phyloP scores from a whole-genome alignment of 1,284 basidiomycete species.

The Cryptococcus sp. region DNA sequence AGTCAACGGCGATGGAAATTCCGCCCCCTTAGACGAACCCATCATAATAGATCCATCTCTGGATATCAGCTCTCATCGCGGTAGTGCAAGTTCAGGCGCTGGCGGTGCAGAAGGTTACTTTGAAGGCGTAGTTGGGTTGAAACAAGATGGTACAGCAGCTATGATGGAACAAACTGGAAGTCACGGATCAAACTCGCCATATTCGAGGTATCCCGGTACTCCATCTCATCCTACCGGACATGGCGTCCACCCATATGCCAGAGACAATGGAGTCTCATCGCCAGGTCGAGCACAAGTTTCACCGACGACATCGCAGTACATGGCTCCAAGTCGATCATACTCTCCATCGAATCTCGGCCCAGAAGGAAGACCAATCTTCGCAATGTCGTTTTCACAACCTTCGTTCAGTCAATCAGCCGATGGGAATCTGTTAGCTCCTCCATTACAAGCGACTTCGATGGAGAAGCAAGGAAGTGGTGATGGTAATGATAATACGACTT shows the following conservation, averaged over 20 bases:
- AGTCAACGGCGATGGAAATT: slow-evolving; percentile 14
- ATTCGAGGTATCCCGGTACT: slow-evolving; percentile 18
- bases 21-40: slow-evolving; percentile 20
- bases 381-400: slow-evolving; percentile 26
- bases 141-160: slow-evolving; percentile 24
- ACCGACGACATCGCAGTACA: slow-evolving; percentile 8
- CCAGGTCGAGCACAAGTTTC: slow-evolving; percentile 14
- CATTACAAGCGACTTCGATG: slow-evolving; percentile 22
- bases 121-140: slow-evolving; percentile 28
- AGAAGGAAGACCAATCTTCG: slow-evolving; percentile 35
- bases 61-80: not conserved
- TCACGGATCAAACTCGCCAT: slow-evolving; percentile 14
- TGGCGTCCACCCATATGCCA: slow-evolving; percentile 30
- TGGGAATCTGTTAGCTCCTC: slow-evolving; percentile 16
- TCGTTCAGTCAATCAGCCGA: slow-evolving; percentile 7
- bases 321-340: slow-evolving; percentile 1
- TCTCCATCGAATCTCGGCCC: slow-evolving; percentile 10
- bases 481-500: slow-evolving; percentile 9
- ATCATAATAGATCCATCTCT: slow-evolving; percentile 14
- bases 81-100: not conserved
- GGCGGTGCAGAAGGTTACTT: slow-evolving; percentile 26
- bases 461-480: slow-evolving; percentile 17
- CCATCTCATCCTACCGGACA: slow-evolving; percentile 19
- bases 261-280: slow-evolving; percentile 11
- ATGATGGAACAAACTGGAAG: slow-evolving; percentile 9